Base-by-base conservation (phyloP, 768 basidiomycete species). In the Boletus coccyginus region DNA sequence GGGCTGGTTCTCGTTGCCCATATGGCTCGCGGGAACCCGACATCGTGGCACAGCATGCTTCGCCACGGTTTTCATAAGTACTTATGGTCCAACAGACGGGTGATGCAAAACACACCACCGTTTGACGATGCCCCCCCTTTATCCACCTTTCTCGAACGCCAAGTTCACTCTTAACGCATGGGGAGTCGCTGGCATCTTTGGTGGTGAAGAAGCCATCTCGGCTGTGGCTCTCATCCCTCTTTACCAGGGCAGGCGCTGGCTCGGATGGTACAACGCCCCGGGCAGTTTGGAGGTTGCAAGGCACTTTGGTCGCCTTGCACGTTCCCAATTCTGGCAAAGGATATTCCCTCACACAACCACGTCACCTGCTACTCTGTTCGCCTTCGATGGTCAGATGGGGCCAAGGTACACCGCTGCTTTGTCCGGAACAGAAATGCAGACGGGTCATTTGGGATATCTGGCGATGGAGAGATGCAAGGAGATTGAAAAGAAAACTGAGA, bases 181-280 rank as follows among this genome's bases (percentile, higher is more conserved):
- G 42, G 72, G 67, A 3, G 59, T 73, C n/a, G 73, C 66, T 39
- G 71, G 73, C 11, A 68, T 74, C 59, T 66, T 74, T 29, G 73
- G 73, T 10, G 72, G 72, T 11, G 67, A 70, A 42, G 70, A 74
- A 49, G 69, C 63, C 7, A 63, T 73, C 24, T 60, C 70, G 0
- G 64, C 73, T 10, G 66, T 73, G 54, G 46, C 58, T n/a, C 59
- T 64, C 31, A 66, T 73, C 9, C 73, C 68, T 21, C 52, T 74
- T 35, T 69, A 58, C 47, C 53, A 60, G 24, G 59, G 63, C 12
- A 62, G 66, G 50, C 69, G 63, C 11, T 74, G 67, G 66, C 54
- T 74, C 11, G 70, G 72, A 27, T 74, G 70, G 70, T 74, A 73
- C 47, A 74, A 74, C 39, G 60, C 70, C 11, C 73, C 72, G 0